Evolutionary conservation across 495 filamentous ascomycete species (phyloP), one percentile per base, ranked within the genome.

Genomic region (Pseudevernia furfuracea): DNA sequence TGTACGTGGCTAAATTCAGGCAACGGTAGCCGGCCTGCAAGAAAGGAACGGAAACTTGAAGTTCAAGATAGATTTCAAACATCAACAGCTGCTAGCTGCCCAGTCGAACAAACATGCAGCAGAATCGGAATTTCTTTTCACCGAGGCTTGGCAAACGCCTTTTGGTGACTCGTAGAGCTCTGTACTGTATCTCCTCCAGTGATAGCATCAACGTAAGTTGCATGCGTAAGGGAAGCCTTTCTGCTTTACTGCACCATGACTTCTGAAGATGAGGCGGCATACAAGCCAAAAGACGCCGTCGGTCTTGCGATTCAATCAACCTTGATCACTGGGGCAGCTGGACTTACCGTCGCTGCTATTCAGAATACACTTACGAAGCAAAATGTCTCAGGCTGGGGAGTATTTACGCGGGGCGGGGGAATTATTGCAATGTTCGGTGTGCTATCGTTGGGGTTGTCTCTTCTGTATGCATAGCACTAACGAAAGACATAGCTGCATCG

Each of bases 291-390:
- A 72, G 92, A 97, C 84, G 87, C 92, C 65, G 76, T 97, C 66
- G 74, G 77, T 59, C 78, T 80, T 46, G 81, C 87, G 36, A 73
- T 90, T 71, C 84, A 83, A 69, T 82, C 85, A 60, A 86, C 84
- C 44, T 65, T 84, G 65, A 72, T 90, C 64, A 84, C 83, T 60
- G 89, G 87, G 72, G 75, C 78, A 53, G 82, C 82, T 52, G 95
- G 94, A 67, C 74, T 88, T 49, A 78, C 89, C 71, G 71, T 86
- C 60, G 86, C 92, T 8, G 89, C 89, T 37, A 79, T 93, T 59
- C 90, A 92, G 78, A 96, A 95, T 76, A 87, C 91, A 38, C 82
- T 97, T 61, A 79, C 84, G 23, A 90, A 84, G 75, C 82, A 82
- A 68, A 95, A 96, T 73, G 80, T 94, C 60, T 87, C 90, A 55